Percentiles rank a stretch among this genome's conserved stretches.
Evolutionary conservation across 352 stramenopile species (phyloP).

Genomic region (Pythium sukuiense): DNA sequence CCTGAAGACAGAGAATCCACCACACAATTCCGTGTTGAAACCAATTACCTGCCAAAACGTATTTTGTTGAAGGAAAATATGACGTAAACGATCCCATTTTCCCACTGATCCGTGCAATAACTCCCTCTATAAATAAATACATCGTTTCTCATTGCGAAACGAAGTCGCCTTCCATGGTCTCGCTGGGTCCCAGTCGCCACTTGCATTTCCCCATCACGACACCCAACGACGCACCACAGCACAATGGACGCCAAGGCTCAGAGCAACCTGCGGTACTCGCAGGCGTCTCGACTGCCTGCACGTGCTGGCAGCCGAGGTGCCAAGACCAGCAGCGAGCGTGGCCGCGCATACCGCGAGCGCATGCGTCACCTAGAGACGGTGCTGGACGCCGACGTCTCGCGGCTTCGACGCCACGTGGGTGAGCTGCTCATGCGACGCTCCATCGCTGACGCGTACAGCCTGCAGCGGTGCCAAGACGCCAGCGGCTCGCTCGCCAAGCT

Average conservation of each 20-base stretch:
- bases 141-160: no score
- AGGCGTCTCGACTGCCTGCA: neutral
- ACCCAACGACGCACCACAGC: no score
- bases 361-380: slow-evolving; percentile 33
- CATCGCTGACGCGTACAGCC: slow-evolving; percentile 1
- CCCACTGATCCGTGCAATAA: no score
- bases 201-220: neutral
- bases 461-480: slow-evolving; percentile 17
- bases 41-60: no score
- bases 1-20: no score
- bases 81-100: no score
- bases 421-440: slow-evolving; percentile 10
- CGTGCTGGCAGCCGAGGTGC: neutral
- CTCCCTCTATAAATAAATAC: no score
- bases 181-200: neutral
- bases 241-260: neutral
- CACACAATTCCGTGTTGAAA: no score
- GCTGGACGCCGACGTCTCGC: slow-evolving; percentile 33
- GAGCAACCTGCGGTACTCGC: neutral
- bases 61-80: no score
- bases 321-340: slow-evolving; percentile 24
- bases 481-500: slow-evolving; percentile 23
- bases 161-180: no score
- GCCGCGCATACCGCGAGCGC: slow-evolving; percentile 22
- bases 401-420: slow-evolving; percentile 31